Evolutionary conservation across 1,284 basidiomycete genomes (phyloP).

Genomic region (Farysia itapuensis): DNA sequence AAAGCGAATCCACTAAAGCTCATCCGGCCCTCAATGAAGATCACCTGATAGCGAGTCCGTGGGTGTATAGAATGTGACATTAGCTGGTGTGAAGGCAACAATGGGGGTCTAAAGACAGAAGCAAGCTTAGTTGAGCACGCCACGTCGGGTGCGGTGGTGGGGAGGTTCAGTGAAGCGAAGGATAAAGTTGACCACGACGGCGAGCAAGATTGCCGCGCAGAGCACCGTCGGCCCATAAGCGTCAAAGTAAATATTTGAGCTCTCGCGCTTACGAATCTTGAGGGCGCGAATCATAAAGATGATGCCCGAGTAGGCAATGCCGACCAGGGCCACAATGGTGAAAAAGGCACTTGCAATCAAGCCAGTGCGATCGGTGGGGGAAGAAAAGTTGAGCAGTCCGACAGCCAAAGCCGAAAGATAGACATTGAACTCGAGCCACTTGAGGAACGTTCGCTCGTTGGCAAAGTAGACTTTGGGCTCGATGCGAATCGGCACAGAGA

Average conservation of each 20-base stretch:
- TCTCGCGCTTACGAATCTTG: slow-evolving; percentile 64
- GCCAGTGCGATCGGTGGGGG: slow-evolving; percentile 73
- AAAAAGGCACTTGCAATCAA: slow-evolving; percentile 83
- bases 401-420: slow-evolving; percentile 58
- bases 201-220: slow-evolving; percentile 44
- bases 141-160: slow-evolving; percentile 28
- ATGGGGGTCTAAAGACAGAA: no score
- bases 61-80: no score
- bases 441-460: slow-evolving; percentile 74
- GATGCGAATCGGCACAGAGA: slow-evolving; percentile 86
- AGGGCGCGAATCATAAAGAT: slow-evolving; percentile 85
- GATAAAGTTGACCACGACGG: slow-evolving; percentile 54
- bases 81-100: no score
- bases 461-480: slow-evolving; percentile 99
- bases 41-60: no score
- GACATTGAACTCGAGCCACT: slow-evolving; percentile 88
- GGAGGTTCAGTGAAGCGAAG: slow-evolving; percentile 44
- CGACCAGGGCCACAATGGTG: slow-evolving; percentile 82
- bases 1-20: slow-evolving; percentile 41
- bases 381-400: slow-evolving; percentile 74
- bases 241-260: slow-evolving; percentile 57
- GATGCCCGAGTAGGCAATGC: slow-evolving; percentile 82
- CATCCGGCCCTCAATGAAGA: no score
- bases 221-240: slow-evolving; percentile 53
- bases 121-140: slow-evolving; percentile 46